A percentile compares a stretch with the other conserved stretches of the same genome.
Evolutionary conservation across 2,329 filamentous ascomycete genomes (phyloP).

Genomic region (Malbranchea zuffiana): DNA sequence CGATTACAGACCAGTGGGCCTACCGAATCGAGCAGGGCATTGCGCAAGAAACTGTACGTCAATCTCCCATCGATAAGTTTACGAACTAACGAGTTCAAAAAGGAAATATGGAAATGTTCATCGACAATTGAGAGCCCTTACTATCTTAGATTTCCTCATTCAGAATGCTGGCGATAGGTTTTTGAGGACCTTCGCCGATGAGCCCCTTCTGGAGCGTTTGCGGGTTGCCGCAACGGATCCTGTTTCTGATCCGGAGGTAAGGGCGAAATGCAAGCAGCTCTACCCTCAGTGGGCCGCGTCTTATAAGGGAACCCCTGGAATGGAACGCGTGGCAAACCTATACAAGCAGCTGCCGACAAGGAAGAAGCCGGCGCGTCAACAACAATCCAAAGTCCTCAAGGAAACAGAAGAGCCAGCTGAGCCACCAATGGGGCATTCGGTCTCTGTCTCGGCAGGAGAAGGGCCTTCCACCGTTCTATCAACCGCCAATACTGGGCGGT

Average conservation of each 20-base stretch:
- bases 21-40: constrained; percentile 75
- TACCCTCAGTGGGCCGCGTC: constrained; percentile 77
- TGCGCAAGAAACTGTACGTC: constrained; percentile 81
- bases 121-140: constrained; percentile 77
- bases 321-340: constrained; percentile 67
- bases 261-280: constrained; percentile 72
- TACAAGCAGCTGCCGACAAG: constrained; percentile 57
- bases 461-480: constrained; percentile 30
- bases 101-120: constrained; percentile 93
- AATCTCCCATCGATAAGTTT: not conserved
- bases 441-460: constrained; percentile 30
- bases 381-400: constrained; percentile 68
- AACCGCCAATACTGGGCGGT: constrained; percentile 22
- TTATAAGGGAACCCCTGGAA: constrained; percentile 69
- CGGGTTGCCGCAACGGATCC: constrained; percentile 77
- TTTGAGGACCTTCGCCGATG: constrained; percentile 77
- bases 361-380: constrained; percentile 64
- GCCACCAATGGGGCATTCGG: constrained; percentile 28
- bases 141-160: constrained; percentile 82
- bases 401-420: constrained; percentile 54
- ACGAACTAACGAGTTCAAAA: constrained; percentile 11
- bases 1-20: constrained; percentile 79
- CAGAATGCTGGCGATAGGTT: constrained; percentile 87
- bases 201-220: constrained; percentile 80
- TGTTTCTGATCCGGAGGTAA: constrained; percentile 75